phyloP scores from a whole-genome alignment of 1,284 basidiomycete genomes.

The Macrocystidia cucumis region DNA sequence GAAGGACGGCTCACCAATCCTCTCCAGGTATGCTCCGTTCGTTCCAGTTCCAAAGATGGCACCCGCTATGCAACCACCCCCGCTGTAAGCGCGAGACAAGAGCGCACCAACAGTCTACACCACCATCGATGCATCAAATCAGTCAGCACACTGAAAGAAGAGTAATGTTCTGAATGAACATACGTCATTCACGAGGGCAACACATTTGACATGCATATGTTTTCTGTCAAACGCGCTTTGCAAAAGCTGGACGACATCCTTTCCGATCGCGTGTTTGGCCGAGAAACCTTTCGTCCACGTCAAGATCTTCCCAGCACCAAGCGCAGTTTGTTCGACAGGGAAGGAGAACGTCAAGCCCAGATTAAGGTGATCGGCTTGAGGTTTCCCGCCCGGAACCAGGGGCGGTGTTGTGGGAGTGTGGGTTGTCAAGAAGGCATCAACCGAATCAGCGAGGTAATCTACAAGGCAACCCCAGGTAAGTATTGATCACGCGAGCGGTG shows the following conservation, averaged over 20 bases:
- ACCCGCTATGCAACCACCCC: constrained; percentile 84
- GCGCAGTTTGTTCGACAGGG: constrained; percentile 94
- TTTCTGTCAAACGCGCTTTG: constrained; percentile 93
- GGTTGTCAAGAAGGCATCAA: constrained; percentile 83
- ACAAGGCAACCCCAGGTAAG: constrained; percentile 8
- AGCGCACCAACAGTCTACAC: constrained; percentile 88
- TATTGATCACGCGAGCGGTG: no score
- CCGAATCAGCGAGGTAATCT: constrained; percentile 96
- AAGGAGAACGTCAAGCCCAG: constrained; percentile 95
- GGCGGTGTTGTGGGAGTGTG: constrained; percentile 31
- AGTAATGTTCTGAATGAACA: constrained; percentile 22
- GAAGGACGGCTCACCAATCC: constrained; percentile 56
- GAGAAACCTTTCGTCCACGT: constrained; percentile 98
- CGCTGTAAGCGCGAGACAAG: constrained; percentile 87
- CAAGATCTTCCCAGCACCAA: constrained; percentile 83
- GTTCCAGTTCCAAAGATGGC: constrained; percentile 98
- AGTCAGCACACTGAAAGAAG: no score
- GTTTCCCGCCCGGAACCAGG: constrained; percentile 12
- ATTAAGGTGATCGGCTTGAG: constrained; percentile 44
- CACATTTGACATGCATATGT: constrained; percentile 90
- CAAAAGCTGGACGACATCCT: constrained; percentile 88
- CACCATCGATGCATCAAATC: no score
- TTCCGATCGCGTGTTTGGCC: constrained; percentile 85
- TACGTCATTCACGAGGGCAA: constrained; percentile 95
- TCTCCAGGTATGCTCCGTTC: constrained; percentile 95